Percentiles rank a stretch among this genome's conserved stretches.
These are phyloP conservation scores for Globisporangium nunn DNA, from an alignment of 352 stramenopile genomes.

Conservation along the genomic window DNA sequence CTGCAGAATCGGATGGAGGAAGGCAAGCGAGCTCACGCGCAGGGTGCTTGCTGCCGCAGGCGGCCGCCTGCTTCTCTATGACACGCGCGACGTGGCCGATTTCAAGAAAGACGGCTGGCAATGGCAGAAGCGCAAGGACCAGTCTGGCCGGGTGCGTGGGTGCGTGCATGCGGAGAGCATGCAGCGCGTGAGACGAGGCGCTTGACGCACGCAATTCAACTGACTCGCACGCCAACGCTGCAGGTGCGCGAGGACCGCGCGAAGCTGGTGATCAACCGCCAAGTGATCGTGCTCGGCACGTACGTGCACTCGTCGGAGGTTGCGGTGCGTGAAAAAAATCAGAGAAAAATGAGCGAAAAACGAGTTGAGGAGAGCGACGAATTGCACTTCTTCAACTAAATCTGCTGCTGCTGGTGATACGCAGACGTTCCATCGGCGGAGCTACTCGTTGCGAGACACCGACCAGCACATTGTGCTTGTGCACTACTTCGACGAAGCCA, in stretches of 20 bases:
- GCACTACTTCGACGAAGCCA: conserved; percentile 79
- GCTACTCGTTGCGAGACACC: conserved; percentile 66
- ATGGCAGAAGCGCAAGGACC: conserved; percentile 85
- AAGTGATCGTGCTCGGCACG: conserved; percentile 72
- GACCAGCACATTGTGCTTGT: conserved; percentile 72
- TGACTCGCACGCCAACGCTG: neutral
- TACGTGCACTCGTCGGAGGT: conserved; percentile 80
- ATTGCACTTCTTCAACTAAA: neutral
- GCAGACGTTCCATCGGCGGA: conserved; percentile 81
- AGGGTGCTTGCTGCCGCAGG: conserved; percentile 19
- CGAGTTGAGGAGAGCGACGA: neutral
- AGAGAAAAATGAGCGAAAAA: neutral
- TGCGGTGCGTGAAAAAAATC: conserved; percentile 23
- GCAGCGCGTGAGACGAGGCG: neutral
- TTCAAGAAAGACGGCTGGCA: conserved; percentile 85
- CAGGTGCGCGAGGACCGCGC: conserved; percentile 76
- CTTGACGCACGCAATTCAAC: neutral
- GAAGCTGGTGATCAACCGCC: conserved; percentile 80
- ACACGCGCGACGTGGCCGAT: conserved; percentile 46
- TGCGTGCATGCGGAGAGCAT: neutral
- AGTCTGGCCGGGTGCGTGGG: conserved; percentile 44
- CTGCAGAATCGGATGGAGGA: too few species aligned
- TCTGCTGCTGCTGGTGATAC: neutral
- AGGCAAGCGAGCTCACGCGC: neutral
- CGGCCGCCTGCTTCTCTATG: conserved; percentile 66